Evolutionary conservation across 2,329 filamentous ascomycete species (phyloP).

Genomic region (Apiospora pterosperma): DNA sequence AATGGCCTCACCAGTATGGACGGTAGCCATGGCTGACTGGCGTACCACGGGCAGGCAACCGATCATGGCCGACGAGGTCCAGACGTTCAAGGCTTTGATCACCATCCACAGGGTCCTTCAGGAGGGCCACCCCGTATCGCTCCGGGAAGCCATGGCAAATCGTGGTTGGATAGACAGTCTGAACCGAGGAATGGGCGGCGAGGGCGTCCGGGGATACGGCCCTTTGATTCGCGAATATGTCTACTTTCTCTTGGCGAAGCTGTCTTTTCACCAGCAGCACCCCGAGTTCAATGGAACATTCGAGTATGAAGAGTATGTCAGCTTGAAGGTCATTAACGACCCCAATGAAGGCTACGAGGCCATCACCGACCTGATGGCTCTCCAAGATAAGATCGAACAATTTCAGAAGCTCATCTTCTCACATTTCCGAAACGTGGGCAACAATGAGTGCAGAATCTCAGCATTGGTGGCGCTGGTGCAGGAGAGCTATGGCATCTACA

Average conservation of each 20-base stretch:
- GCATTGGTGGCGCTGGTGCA: constrained; percentile 90
- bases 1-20: not conserved
- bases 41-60: constrained; percentile 64
- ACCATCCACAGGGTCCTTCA: constrained; percentile 97
- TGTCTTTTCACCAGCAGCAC: constrained; percentile 94
- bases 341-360: constrained; percentile 98
- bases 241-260: constrained; percentile 88
- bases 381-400: constrained; percentile 97
- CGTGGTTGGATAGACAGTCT: constrained; percentile 90
- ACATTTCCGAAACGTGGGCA: constrained; percentile 84
- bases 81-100: constrained; percentile 98
- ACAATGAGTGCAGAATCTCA: constrained; percentile 96
- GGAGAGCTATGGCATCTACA: constrained; percentile 99
- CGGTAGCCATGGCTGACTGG: not conserved
- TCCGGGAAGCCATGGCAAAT: constrained; percentile 87
- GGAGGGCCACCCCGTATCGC: constrained; percentile 84
- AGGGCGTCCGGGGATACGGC: constrained; percentile 85
- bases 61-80: constrained; percentile 96
- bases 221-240: constrained; percentile 96
- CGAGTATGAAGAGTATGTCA: constrained; percentile 98
- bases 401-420: constrained; percentile 99
- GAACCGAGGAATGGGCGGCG: constrained; percentile 75
- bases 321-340: constrained; percentile 95
- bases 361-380: constrained; percentile 90
- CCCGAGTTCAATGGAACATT: constrained; percentile 98